Percentiles rank a stretch among this genome's conserved stretches.
phyloP scores from a whole-genome alignment of 169 alveolate species.

The Ichthyophthirius multifiliis region DNA sequence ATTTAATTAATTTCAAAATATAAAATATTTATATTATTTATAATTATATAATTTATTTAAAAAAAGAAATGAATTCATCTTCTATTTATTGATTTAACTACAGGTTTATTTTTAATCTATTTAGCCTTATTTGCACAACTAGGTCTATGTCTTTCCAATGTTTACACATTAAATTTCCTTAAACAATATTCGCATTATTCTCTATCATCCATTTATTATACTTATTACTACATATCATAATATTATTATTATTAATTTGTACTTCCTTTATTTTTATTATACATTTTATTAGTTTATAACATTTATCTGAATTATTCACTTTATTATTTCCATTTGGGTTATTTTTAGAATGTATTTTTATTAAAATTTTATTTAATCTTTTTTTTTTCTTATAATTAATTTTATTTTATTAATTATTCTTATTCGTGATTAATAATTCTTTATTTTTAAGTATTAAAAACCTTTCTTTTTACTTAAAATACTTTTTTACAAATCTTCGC shows the following conservation, averaged over 20 bases:
- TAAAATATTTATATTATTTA: too few relatives aligned
- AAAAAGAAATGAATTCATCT: too few relatives aligned
- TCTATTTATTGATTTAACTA: too few relatives aligned
- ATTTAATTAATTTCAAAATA: too few relatives aligned
- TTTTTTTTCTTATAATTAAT: constrained; percentile 10
- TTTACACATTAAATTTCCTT: constrained; percentile 25
- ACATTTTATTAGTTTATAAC: constrained; percentile 4
- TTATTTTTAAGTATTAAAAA: constrained; percentile 42
- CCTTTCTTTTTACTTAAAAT: constrained; percentile 49
- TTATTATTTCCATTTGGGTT: constrained; percentile 23
- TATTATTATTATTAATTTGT: neutral
- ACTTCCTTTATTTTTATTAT: neutral
- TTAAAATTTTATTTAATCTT: neutral
- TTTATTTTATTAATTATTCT: constrained; percentile 9
- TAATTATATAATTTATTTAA: too few relatives aligned
- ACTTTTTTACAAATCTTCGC: constrained; percentile 61
- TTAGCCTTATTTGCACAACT: constrained; percentile 19
- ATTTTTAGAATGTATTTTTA: neutral
- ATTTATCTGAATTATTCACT: constrained; percentile 33
- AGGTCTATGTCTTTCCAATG: constrained; percentile 23
- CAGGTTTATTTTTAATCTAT: too few relatives aligned
- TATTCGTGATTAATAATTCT: constrained; percentile 45
- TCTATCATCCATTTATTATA: neutral
- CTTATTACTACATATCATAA: neutral
- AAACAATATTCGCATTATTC: constrained; percentile 15